Conservation (phyloP, 2,329 filamentous ascomycete genomes). For the Xylaria sp. region DNA sequence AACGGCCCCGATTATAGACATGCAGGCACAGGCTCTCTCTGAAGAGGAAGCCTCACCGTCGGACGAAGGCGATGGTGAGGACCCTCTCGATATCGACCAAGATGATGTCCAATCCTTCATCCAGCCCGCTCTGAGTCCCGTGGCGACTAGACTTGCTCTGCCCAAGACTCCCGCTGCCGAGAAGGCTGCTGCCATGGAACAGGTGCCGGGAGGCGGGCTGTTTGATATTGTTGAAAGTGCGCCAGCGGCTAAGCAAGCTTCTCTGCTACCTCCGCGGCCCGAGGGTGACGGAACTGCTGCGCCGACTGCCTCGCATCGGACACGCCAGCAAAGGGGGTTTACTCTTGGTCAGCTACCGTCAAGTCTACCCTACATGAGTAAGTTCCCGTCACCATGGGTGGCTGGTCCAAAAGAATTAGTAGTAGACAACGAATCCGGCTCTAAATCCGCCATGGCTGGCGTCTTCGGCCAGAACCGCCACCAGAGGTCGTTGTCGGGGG, state of each 20-base stretch:
- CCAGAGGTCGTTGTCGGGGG: conserved; percentile 64
- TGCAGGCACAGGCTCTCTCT: conserved; percentile 37
- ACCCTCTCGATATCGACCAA: conserved; percentile 57
- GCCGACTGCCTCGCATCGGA: conserved; percentile 25
- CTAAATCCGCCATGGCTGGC: conserved; percentile 56
- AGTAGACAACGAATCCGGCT: conserved; percentile 47
- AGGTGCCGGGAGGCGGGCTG: conserved; percentile 51
- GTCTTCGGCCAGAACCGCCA: conserved; percentile 61
- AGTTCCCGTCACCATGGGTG: conserved; percentile 54
- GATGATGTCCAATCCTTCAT: conserved; percentile 70
- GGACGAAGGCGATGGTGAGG: conserved; percentile 53
- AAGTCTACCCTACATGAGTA: conserved; percentile 35
- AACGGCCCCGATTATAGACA: conserved; percentile 32
- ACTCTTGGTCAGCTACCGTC: conserved; percentile 47
- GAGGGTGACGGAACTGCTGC: conserved; percentile 1
- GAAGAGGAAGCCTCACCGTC: conserved; percentile 44
- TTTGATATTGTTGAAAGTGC: conserved; percentile 52
- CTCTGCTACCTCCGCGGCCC: conserved; percentile 24
- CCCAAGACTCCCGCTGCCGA: conserved; percentile 67
- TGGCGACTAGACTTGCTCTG: conserved; percentile 66
- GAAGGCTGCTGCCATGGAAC: conserved; percentile 66
- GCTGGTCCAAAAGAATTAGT: conserved; percentile 55
- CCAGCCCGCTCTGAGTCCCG: conserved; percentile 67
- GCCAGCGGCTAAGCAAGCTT: conserved; percentile 41
- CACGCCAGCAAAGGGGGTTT: conserved; percentile 45